A percentile compares a stretch with the other conserved stretches of the same genome.
Conservation (phyloP, 805 yeast species). For the Pichia deserticola region DNA sequence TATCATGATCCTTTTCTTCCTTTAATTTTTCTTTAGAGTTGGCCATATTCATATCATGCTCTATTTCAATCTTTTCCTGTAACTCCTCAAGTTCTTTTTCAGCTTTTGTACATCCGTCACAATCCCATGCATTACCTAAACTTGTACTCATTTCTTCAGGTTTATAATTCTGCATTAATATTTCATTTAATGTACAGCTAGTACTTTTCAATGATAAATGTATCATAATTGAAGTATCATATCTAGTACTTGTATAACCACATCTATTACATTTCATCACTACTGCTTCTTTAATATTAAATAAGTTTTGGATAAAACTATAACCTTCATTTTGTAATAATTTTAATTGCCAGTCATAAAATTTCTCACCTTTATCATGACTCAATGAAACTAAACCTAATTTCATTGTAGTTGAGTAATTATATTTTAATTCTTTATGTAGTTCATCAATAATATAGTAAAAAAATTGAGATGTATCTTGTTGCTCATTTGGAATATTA, state of each 20-base stretch:
- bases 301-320: slow-evolving; percentile 57
- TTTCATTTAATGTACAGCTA: slow-evolving; percentile 42
- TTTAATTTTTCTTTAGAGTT: slow-evolving; percentile 22
- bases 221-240: slow-evolving; percentile 30
- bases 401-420: background rate
- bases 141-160: slow-evolving; percentile 55
- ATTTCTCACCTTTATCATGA: slow-evolving; percentile 34
- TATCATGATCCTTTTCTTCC: slow-evolving; percentile 18
- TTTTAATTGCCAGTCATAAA: slow-evolving; percentile 53
- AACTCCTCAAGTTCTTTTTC: slow-evolving; percentile 11
- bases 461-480: slow-evolving; percentile 74
- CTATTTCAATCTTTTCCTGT: slow-evolving; percentile 6
- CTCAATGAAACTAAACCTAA: slow-evolving; percentile 6
- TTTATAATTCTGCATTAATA: slow-evolving; percentile 52
- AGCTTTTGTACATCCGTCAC: slow-evolving; percentile 56
- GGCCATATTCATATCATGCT: slow-evolving; percentile 6
- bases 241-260: slow-evolving; percentile 51
- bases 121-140: slow-evolving; percentile 75
- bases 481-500: slow-evolving; percentile 66
- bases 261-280: slow-evolving; percentile 58
- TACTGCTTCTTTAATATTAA: slow-evolving; percentile 70
- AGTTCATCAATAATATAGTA: slow-evolving; percentile 58
- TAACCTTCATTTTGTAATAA: slow-evolving; percentile 49
- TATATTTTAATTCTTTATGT: slow-evolving; percentile 51
- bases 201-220: slow-evolving; percentile 22